Percentiles rank a stretch among this genome's conserved stretches.
These are phyloP conservation scores for Aspergillus neotritici DNA, from an alignment of 2,329 filamentous ascomycete species.

Conservation along the genomic window DNA sequence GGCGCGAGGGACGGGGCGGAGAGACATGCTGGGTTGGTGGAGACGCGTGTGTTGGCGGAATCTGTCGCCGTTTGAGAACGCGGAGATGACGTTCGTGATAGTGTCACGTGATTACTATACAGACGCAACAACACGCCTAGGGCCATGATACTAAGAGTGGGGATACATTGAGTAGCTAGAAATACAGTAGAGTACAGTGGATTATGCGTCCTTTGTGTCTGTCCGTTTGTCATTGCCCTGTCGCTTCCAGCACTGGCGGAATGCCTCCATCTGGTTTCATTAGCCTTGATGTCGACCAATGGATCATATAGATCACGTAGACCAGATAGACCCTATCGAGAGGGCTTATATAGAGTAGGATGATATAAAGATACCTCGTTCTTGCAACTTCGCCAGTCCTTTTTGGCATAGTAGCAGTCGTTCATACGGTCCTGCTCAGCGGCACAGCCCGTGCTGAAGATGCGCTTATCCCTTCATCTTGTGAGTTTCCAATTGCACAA, in stretches of 20 bases:
- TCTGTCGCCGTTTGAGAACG: not conserved
- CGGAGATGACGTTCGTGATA: slow-evolving; percentile 11
- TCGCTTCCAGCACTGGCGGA: slow-evolving; percentile 84
- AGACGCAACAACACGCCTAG: not conserved
- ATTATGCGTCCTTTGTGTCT: slow-evolving; percentile 61
- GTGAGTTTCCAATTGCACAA: not conserved
- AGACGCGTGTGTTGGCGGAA: slow-evolving; percentile 3
- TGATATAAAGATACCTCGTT: slow-evolving; percentile 59
- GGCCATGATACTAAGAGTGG: not conserved
- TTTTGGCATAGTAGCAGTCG: slow-evolving; percentile 93
- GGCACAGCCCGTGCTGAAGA: slow-evolving; percentile 92
- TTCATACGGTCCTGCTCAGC: slow-evolving; percentile 92
- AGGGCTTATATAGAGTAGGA: not conserved
- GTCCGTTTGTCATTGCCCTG: slow-evolving; percentile 84
- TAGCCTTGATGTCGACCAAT: not conserved
- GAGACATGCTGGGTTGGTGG: slow-evolving; percentile 17
- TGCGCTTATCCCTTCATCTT: slow-evolving; percentile 78
- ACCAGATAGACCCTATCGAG: too few relatives aligned
- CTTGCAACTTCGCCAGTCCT: slow-evolving; percentile 87
- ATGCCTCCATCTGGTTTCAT: slow-evolving; percentile 70
- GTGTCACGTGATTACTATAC: slow-evolving; percentile 23
- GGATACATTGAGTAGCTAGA: slow-evolving; percentile 5
- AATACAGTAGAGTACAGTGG: not conserved
- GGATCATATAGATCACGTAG: too few relatives aligned
- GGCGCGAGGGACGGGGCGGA: slow-evolving; percentile 15